phyloP scores from a whole-genome alignment of 78 protist genomes.

The Polysphondylium violaceum region DNA sequence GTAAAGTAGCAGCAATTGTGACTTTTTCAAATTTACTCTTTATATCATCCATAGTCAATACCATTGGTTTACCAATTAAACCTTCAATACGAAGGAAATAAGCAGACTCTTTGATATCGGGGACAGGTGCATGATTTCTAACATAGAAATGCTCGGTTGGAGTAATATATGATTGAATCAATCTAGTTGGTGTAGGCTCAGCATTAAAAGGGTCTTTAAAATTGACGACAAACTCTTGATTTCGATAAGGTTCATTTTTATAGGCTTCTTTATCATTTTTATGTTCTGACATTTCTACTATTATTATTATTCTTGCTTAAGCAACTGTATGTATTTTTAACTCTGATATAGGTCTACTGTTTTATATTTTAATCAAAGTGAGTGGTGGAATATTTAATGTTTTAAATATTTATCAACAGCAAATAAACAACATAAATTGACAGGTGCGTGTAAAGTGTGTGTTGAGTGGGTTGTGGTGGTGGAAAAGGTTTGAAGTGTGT shows the following conservation, averaged over 20 bases:
- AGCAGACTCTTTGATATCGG: slow-evolving; percentile 44
- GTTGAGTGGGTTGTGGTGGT: too few relatives aligned
- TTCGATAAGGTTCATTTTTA: slow-evolving; percentile 35
- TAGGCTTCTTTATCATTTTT: not conserved
- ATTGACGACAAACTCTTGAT: slow-evolving; percentile 40
- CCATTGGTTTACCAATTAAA: slow-evolving; percentile 26
- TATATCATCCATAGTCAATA: slow-evolving; percentile 82
- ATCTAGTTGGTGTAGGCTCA: slow-evolving; percentile 76
- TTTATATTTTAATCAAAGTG: too few relatives aligned
- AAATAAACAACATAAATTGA: too few relatives aligned
- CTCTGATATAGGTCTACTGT: too few relatives aligned
- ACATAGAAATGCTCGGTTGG: slow-evolving; percentile 89
- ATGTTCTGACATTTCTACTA: too few relatives aligned
- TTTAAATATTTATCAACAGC: too few relatives aligned
- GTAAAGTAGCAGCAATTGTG: slow-evolving; percentile 60
- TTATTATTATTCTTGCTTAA: not conserved
- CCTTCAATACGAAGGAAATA: slow-evolving; percentile 75
- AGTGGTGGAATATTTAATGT: too few relatives aligned
- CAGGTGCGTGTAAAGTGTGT: too few relatives aligned
- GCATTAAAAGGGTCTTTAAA: slow-evolving; percentile 88
- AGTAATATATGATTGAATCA: slow-evolving; percentile 81
- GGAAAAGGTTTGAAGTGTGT: too few relatives aligned
- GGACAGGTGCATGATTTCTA: slow-evolving; percentile 92
- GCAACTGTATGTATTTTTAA: too few relatives aligned
- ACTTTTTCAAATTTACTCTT: slow-evolving; percentile 63